phyloP scores from a whole-genome alignment of 2,329 filamentous ascomycete species.

The Sclerotiophoma versabilis region DNA sequence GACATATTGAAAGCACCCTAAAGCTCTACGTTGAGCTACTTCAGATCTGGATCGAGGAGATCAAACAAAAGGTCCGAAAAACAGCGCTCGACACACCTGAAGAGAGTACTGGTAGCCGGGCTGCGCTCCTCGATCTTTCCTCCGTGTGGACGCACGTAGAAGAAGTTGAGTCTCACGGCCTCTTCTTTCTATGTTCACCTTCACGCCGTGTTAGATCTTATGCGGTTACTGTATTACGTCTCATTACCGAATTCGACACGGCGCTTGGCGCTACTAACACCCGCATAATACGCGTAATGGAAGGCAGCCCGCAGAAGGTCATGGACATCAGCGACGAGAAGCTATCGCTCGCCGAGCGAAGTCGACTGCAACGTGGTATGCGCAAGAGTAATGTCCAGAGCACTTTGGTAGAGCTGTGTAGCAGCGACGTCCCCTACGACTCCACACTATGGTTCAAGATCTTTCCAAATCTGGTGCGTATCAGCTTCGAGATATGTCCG shows the following conservation, averaged over 20 bases:
- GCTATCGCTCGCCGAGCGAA: conserved; percentile 89
- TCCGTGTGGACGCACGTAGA: conserved; percentile 93
- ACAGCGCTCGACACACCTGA: conserved; percentile 67
- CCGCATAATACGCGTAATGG: conserved; percentile 88
- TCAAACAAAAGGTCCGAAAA: conserved; percentile 82
- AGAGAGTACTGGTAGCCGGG: conserved; percentile 75
- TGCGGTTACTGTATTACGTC: conserved; percentile 87
- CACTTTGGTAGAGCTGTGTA: conserved; percentile 90
- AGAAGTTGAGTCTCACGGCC: conserved; percentile 92
- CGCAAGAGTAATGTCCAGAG: conserved; percentile 83
- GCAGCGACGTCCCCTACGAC: conserved; percentile 94
- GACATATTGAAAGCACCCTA: conserved; percentile 93
- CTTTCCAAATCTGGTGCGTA: conserved; percentile 91
- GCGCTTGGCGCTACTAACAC: conserved; percentile 82
- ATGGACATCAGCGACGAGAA: conserved; percentile 93
- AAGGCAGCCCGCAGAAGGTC: conserved; percentile 85
- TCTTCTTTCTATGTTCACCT: conserved; percentile 97
- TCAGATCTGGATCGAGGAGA: conserved; percentile 97
- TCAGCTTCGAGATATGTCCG: conserved; percentile 88
- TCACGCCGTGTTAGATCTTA: conserved; percentile 87
- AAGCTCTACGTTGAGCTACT: conserved; percentile 92
- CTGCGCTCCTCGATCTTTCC: conserved; percentile 81
- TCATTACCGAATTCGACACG: conserved; percentile 92
- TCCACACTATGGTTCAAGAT: conserved; percentile 97
- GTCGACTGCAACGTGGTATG: conserved; percentile 87